Conservation (phyloP, 495 filamentous ascomycete species). For the Penicillium macrosclerotiorum region DNA sequence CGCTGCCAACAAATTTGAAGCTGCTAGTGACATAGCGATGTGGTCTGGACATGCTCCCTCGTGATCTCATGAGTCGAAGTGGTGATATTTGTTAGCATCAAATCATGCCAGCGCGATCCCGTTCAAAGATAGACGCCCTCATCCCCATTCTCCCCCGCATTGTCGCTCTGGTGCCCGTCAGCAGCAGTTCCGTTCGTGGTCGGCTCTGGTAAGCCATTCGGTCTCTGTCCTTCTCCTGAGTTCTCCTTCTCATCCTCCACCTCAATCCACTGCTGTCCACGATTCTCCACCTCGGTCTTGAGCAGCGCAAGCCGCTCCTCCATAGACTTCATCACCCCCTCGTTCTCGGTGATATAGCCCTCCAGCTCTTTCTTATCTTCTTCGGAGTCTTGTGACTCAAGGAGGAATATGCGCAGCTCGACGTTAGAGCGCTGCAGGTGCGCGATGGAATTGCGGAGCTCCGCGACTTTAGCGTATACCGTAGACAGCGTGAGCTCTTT, state of each 20-base stretch:
- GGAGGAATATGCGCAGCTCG: slow-evolving; percentile 60
- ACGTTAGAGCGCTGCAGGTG: slow-evolving; percentile 79
- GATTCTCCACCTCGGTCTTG: slow-evolving; percentile 68
- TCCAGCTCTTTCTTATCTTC: slow-evolving; percentile 62
- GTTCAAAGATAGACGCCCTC: slow-evolving; percentile 65
- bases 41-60: not conserved
- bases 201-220: slow-evolving; percentile 5
- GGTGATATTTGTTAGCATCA: too few relatives aligned
- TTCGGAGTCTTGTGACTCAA: slow-evolving; percentile 49
- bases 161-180: slow-evolving; percentile 3
- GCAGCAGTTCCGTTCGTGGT: slow-evolving; percentile 34
- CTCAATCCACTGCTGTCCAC: slow-evolving; percentile 71
- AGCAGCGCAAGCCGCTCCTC: slow-evolving; percentile 66
- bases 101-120: too few relatives aligned
- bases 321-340: slow-evolving; percentile 70
- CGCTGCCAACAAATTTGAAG: too few relatives aligned
- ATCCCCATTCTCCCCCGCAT: slow-evolving; percentile 45
- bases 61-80: too few relatives aligned
- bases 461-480: slow-evolving; percentile 76
- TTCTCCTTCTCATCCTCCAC: slow-evolving; percentile 30
- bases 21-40: too few relatives aligned
- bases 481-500: slow-evolving; percentile 65
- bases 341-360: slow-evolving; percentile 61
- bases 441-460: slow-evolving; percentile 77
- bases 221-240: slow-evolving; percentile 15